Percentiles rank a stretch among this genome's conserved stretches.
Conservation (phyloP, 106 monocot genomes). For the Alisma plantagoaquatica region DNA sequence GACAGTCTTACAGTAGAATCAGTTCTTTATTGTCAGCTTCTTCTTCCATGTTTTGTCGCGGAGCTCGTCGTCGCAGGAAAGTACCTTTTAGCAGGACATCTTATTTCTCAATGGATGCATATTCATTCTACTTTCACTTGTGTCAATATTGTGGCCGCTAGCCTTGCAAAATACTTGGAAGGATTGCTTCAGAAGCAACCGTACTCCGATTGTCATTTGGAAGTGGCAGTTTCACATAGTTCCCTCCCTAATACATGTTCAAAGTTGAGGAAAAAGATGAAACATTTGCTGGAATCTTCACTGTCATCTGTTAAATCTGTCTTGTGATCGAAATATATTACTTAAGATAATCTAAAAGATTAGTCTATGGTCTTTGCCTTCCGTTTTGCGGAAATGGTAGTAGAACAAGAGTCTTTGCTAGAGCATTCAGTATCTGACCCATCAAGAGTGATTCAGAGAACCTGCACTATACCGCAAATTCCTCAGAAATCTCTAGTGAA, state of each 20-base stretch:
- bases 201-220: constrained; percentile 1
- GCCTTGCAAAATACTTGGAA: constrained; percentile 60
- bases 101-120: constrained; percentile 76
- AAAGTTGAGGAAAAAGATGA: constrained; percentile 24
- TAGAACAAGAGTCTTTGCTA: too few relatives aligned
- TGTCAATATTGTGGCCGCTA: constrained; percentile 42
- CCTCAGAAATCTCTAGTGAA: too few relatives aligned
- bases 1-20: not conserved
- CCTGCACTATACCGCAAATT: too few relatives aligned
- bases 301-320: constrained; percentile 12
- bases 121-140: constrained; percentile 44
- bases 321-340: too few relatives aligned
- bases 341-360: too few relatives aligned
- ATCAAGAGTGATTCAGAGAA: too few relatives aligned
- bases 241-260: constrained; percentile 20
- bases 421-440: too few relatives aligned
- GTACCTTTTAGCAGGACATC: constrained; percentile 55
- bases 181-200: constrained; percentile 14
- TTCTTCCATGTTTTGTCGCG: constrained; percentile 74
- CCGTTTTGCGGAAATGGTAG: too few relatives aligned
- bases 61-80: constrained; percentile 59
- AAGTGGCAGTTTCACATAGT: constrained; percentile 21
- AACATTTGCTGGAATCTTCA: constrained; percentile 21
- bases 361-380: too few relatives aligned
- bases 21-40: constrained; percentile 28